phyloP scores from a whole-genome alignment of 305 asterid genomes.

The Fraxinus paxiana region DNA sequence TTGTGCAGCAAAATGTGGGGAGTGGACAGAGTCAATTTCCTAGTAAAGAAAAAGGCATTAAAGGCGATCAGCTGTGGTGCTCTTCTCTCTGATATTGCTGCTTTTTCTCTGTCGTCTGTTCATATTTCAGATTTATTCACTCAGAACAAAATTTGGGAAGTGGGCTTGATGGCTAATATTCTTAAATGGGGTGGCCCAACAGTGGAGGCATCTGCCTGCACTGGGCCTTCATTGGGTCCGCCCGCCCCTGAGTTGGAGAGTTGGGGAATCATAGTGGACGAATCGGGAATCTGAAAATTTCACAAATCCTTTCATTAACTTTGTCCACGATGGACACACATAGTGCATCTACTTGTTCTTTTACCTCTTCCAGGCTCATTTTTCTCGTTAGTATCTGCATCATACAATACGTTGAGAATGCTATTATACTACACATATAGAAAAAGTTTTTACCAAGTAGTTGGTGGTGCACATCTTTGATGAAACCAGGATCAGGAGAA shows the following conservation, averaged over 20 bases:
- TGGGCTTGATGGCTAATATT: no score
- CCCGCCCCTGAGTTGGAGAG: neutral
- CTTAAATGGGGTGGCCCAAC: no score
- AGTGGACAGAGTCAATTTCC: slow-evolving; percentile 29
- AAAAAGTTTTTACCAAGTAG: neutral
- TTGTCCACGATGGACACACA: neutral
- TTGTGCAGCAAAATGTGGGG: slow-evolving; percentile 3
- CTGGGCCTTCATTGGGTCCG: no score
- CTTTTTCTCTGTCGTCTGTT: neutral
- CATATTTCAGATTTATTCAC: neutral
- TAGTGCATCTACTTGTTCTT: neutral
- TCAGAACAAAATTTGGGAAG: no score
- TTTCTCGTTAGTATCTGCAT: neutral
- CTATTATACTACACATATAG: neutral
- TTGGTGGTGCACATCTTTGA: neutral
- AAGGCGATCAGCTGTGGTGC: slow-evolving; percentile 41
- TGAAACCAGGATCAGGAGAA: neutral
- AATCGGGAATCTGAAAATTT: neutral
- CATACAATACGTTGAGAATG: neutral
- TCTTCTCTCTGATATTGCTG: slow-evolving; percentile 23
- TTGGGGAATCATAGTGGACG: neutral
- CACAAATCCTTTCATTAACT: neutral
- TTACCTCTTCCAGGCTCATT: neutral
- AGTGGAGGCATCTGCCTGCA: no score
- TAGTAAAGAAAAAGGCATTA: slow-evolving; percentile 45